A percentile compares a stretch with the other conserved stretches of the same genome.
Evolutionary conservation across 2,329 filamentous ascomycete species (phyloP).

Genomic region (Apiospora sp.): DNA sequence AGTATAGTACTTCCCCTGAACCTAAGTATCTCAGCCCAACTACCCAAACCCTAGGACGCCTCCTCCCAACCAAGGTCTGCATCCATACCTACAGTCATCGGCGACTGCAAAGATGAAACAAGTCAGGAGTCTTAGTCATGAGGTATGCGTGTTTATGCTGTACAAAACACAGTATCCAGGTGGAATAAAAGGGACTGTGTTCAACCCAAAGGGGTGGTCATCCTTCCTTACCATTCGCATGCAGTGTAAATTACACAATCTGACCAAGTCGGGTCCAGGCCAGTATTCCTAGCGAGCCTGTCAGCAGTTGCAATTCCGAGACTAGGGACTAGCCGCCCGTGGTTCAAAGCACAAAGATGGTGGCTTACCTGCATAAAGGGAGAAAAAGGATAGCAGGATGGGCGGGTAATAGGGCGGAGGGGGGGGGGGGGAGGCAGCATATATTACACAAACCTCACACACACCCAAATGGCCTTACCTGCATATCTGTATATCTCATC

Average conservation of each 20-base stretch:
- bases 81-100: not conserved
- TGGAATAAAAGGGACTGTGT: not conserved
- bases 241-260: slow-evolving; percentile 18
- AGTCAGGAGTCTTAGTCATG: not conserved
- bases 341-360: not conserved
- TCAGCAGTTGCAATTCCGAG: not conserved
- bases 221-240: not conserved
- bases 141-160: not conserved
- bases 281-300: not conserved
- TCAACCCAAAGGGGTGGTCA: slow-evolving; percentile 7
- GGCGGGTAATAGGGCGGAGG: not conserved
- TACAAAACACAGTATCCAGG: slow-evolving; percentile 1
- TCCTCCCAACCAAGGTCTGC: not conserved
- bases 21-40: not conserved
- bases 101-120: not conserved
- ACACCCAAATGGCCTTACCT: not conserved
- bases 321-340: slow-evolving; percentile 10
- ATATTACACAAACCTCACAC: not conserved
- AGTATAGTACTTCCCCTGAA: not conserved
- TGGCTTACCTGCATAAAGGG: not conserved
- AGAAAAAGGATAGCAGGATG: not conserved
- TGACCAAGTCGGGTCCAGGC: slow-evolving; percentile 2
- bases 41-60: not conserved
- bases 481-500: not conserved
- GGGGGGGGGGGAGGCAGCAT: not conserved